Percentiles rank a stretch among this genome's conserved stretches.
Evolutionary conservation across 2,329 filamentous ascomycete species (phyloP).

Genomic region (Emericellopsis cladophorae): DNA sequence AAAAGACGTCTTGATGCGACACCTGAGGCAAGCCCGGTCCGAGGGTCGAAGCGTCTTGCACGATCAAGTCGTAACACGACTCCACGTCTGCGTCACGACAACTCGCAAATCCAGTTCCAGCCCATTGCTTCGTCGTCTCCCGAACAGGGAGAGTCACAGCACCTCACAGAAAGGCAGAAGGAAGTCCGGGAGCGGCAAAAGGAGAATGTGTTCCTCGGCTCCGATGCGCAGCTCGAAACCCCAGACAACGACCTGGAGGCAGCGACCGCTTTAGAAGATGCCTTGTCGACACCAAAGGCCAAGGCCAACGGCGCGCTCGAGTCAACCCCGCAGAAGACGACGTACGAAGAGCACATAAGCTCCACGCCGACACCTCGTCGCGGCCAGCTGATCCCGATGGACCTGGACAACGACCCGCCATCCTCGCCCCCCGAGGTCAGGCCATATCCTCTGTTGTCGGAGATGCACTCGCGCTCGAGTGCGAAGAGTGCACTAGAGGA

Average conservation of each 20-base stretch:
- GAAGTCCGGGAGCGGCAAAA: slow-evolving; percentile 65
- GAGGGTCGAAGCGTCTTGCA: neutral
- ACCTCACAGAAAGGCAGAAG: slow-evolving; percentile 66
- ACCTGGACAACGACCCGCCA: slow-evolving; percentile 39
- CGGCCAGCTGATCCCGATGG: slow-evolving; percentile 34
- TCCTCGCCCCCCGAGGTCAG: slow-evolving; percentile 46
- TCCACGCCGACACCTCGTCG: slow-evolving; percentile 50
- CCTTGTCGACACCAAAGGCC: slow-evolving; percentile 1
- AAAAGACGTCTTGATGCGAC: slow-evolving; percentile 11
- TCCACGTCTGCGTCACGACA: slow-evolving; percentile 56
- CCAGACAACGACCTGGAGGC: slow-evolving; percentile 10
- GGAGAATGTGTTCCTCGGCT: slow-evolving; percentile 53
- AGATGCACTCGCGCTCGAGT: slow-evolving; percentile 36
- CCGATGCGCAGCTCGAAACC: slow-evolving; percentile 48
- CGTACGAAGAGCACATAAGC: slow-evolving; percentile 38
- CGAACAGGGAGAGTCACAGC: slow-evolving; percentile 49
- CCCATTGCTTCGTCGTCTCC: slow-evolving; percentile 49
- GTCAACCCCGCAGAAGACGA: slow-evolving; percentile 26
- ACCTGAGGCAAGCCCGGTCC: slow-evolving; percentile 6
- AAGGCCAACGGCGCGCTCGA: slow-evolving; percentile 3
- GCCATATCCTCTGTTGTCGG: slow-evolving; percentile 35
- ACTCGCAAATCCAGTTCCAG: slow-evolving; percentile 72
- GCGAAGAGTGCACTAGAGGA: slow-evolving; percentile 18
- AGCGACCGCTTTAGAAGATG: slow-evolving; percentile 4
- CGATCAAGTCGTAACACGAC: slow-evolving; percentile 18